phyloP scores from a whole-genome alignment of 2,329 filamentous ascomycete species.

The Aspergillus viridinutans region DNA sequence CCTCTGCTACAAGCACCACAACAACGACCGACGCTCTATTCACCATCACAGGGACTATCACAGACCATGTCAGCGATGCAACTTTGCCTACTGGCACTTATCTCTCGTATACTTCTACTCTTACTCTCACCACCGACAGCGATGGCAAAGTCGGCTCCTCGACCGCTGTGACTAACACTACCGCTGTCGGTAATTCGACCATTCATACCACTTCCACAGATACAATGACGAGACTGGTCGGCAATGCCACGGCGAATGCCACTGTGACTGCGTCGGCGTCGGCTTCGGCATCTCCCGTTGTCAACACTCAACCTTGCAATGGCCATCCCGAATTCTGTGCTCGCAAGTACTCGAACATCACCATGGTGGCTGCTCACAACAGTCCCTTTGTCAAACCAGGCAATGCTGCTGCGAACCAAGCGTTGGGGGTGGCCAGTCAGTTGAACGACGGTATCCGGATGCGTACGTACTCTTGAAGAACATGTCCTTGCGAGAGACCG shows the following conservation, averaged over 20 bases:
- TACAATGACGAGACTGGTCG: slow-evolving; percentile 43
- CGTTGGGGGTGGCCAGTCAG: slow-evolving; percentile 62
- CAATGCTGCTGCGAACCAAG: slow-evolving; percentile 74
- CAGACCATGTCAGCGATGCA: slow-evolving; percentile 20
- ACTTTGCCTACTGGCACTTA: slow-evolving; percentile 38
- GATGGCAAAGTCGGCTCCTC: slow-evolving; percentile 18
- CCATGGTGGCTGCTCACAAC: slow-evolving; percentile 73
- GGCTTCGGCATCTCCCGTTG: slow-evolving; percentile 37
- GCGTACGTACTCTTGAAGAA: slow-evolving; percentile 35
- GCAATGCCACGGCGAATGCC: slow-evolving; percentile 45
- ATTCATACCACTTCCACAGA: slow-evolving; percentile 32
- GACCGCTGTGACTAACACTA: slow-evolving; percentile 21
- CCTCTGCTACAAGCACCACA: neutral
- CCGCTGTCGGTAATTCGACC: slow-evolving; percentile 23
- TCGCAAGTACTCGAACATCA: slow-evolving; percentile 76
- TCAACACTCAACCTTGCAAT: slow-evolving; percentile 77
- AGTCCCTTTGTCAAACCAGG: slow-evolving; percentile 68
- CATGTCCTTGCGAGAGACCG: neutral
- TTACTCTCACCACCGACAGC: slow-evolving; percentile 19
- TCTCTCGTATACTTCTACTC: slow-evolving; percentile 34
- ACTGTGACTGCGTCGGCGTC: slow-evolving; percentile 46
- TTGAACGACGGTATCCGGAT: slow-evolving; percentile 68
- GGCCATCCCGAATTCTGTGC: slow-evolving; percentile 71
- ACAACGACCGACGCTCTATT: neutral
- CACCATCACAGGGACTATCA: slow-evolving; percentile 21